Base-by-base conservation (phyloP, 2,329 filamentous ascomycete species). In the Aspergillus alliaceus region DNA sequence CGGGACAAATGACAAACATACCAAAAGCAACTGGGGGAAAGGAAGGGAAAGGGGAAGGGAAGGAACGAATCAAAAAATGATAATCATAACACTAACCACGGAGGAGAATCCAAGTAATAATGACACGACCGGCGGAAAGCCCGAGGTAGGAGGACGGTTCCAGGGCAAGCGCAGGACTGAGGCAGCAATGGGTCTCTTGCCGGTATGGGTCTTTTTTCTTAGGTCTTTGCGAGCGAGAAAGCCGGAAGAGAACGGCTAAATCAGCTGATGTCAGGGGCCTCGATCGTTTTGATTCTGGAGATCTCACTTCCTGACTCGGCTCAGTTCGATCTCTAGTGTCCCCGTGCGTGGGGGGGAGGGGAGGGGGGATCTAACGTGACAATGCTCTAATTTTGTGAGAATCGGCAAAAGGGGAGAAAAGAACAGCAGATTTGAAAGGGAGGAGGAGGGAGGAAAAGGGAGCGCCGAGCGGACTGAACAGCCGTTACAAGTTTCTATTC, bases 401-500 rank as follows among this genome's bases (percentile, higher is more conserved):
- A 18, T 27, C 32, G 44, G 44, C 32, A 31, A 47, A 49, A 29
- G 20, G 44, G 27, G 27, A 24, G 32, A 35, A 42, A 42, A 50
- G 37, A 44, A 52, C 46, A 58, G 55, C 48, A 55, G 42, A 58
- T 50, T 53, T 51, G 51, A 54, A 57, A 39, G 39, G 39, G 48
- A 42, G 48, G 32, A 59, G 50, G 56, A 55, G 54, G 54, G 49
- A 59, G 42, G 53, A 60, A 61, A 62, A 58, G 57, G 52, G 55
- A 49, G 51, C 54, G 58, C 51, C 61, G 55, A 52, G 54, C 51
- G 57, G 53, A 31, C 53, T 56, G 54, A 59, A 60, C 56, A 40
- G 31, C 56, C 59, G 62, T 65, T 65, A 65, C 63, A 65, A 62
- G 63, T 60, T n/a, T 47, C 51, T 53, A 48, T 49, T 56, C 63